Percentiles rank a stretch among this genome's conserved stretches.
Evolutionary conservation across 495 filamentous ascomycete genomes (phyloP).

Genomic region (Talaromyces wortmannii): DNA sequence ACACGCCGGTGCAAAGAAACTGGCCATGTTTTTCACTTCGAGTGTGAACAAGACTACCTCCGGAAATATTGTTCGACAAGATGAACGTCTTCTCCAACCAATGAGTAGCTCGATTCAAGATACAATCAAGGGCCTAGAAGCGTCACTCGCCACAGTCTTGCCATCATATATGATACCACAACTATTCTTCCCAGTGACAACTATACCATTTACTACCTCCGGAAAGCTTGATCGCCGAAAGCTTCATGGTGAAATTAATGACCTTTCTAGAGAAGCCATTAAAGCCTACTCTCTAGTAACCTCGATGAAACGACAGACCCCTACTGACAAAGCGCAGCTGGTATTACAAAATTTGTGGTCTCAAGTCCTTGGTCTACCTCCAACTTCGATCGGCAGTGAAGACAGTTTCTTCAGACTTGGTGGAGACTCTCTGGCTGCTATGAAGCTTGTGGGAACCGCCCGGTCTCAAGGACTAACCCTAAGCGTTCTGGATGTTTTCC

Average conservation of each 20-base stretch:
- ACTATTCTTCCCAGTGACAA: constrained; percentile 50
- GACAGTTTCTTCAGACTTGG: constrained; percentile 49
- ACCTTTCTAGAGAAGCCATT: constrained; percentile 30
- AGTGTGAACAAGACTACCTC: constrained; percentile 13
- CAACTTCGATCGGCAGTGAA: constrained; percentile 30
- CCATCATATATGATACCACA: constrained; percentile 56
- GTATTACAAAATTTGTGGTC: constrained; percentile 31
- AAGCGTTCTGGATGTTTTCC: constrained; percentile 44
- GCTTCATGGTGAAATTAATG: constrained; percentile 34
- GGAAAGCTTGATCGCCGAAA: constrained; percentile 57
- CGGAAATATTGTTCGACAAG: background rate
- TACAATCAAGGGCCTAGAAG: constrained; percentile 25
- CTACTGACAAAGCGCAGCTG: constrained; percentile 20
- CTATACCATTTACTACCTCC: constrained; percentile 49
- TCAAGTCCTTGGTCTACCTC: constrained; percentile 24
- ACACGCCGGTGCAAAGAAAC: constrained; percentile 25
- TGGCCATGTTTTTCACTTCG: constrained; percentile 37
- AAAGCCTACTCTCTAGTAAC: constrained; percentile 33
- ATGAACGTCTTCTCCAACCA: constrained; percentile 19
- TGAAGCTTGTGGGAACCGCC: constrained; percentile 45
- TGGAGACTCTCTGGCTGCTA: constrained; percentile 50
- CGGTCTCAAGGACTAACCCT: constrained; percentile 34
- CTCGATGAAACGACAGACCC: constrained; percentile 13
- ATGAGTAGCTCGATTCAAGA: constrained; percentile 22
- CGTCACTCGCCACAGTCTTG: constrained; percentile 23